These are phyloP conservation scores for Trichoderma sp. DNA, from an alignment of 2,329 filamentous ascomycete genomes.

Conservation along the genomic window DNA sequence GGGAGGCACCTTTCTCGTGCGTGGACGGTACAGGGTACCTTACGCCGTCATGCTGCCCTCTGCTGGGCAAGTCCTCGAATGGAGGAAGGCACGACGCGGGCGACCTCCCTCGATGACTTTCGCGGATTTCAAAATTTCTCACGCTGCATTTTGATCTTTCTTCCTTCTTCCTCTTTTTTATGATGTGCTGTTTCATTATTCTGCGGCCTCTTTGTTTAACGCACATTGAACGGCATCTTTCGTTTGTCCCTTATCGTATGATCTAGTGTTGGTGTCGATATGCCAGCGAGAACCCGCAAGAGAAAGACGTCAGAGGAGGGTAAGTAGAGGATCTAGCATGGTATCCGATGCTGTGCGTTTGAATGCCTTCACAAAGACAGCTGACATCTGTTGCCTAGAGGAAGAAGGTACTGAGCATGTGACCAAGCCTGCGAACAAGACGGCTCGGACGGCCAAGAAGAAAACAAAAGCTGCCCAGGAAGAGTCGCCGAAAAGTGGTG, in stretches of 20 bases:
- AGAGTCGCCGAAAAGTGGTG: neutral
- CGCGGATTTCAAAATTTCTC: too few species aligned
- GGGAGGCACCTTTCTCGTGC: too few species aligned
- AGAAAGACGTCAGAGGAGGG: slow-evolving; percentile 34
- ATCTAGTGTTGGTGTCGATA: slow-evolving; percentile 18
- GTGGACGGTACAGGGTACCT: neutral
- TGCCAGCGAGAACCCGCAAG: slow-evolving; percentile 38
- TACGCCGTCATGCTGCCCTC: neutral
- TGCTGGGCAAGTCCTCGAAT: neutral
- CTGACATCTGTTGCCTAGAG: neutral
- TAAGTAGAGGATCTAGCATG: slow-evolving; percentile 10
- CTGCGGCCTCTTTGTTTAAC: neutral
- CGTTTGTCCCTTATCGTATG: neutral
- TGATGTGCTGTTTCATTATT: neutral
- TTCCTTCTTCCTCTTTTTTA: neutral
- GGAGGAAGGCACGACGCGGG: slow-evolving; percentile 6
- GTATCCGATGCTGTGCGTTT: too few species aligned
- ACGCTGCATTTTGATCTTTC: neutral
- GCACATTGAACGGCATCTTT: neutral
- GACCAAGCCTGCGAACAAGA: neutral
- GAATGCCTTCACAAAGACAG: too few species aligned
- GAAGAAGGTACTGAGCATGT: neutral
- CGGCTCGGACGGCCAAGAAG: neutral
- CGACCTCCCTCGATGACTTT: neutral
- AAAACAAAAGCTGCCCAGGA: neutral